Evolutionary conservation across 2,329 filamentous ascomycete genomes (phyloP), one percentile per base, ranked within the genome.

Genomic region (Dryadomyces quercivorus): DNA sequence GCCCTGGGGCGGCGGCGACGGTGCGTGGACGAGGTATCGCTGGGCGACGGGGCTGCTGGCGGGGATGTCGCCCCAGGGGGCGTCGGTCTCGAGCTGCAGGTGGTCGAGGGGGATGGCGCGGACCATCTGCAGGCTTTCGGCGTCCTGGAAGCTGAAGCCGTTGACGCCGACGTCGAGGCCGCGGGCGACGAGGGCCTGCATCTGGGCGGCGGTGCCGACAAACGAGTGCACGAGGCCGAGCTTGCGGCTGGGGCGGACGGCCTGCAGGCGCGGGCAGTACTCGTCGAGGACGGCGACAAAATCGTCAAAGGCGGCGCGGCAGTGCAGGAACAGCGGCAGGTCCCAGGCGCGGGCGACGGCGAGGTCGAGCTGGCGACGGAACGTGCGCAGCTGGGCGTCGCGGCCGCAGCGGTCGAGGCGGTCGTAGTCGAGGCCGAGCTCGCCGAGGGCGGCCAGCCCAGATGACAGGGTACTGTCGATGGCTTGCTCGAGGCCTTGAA

Each of bases 401-500:
- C 72, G 74, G 12, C 68, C 62, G 0, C 73, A 72, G 26, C 69
- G 66, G 0, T 68, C 63, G 3, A 75, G 63, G 5, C 72, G 67
- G 43, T 75, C 74, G 45, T 76, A 77, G 51, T 78, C 75, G 1
- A 78, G 64, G 0, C 75, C 74, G 1, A 78, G 63, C 50, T 77
- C 75, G 1, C 74, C 75, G 55, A 72, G 76, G 1, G 74, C 74
- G 0, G 66, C 69, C 2, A 77, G 59, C 2, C 21, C 20, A 13
- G 31, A 18, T 2, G 46, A 22, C 36, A 12, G 36, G 6, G 5
- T 16, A 6, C 6, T 4, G 12, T 12, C 36, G 36, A 40, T 40
- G 36, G 36, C 36, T 3, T 40, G 10, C 4, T 3, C 36, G 4
- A 40, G 12, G 3, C 12, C 15, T 3, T 3, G 3, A 26, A 10